Conservation (phyloP, 129 eudicot species). For the Gnaphalium uliginosum region DNA sequence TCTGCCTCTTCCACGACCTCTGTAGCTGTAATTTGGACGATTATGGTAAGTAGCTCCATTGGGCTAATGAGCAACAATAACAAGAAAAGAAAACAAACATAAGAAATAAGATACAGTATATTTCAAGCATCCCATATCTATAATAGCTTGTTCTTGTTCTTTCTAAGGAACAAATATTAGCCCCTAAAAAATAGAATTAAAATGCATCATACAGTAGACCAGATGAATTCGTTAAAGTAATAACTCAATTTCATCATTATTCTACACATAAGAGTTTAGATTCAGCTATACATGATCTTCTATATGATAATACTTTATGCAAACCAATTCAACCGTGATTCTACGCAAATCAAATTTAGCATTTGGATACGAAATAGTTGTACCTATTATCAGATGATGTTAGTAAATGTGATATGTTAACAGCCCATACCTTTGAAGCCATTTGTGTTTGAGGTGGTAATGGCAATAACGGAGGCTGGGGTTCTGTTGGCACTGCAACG, state of each 20-base stretch:
- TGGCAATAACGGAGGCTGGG: slow-evolving; percentile 83
- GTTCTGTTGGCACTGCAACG: slow-evolving; percentile 46
- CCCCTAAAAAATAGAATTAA: background rate
- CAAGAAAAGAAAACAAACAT: background rate
- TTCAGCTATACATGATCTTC: no score
- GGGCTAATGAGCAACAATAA: slow-evolving; percentile 33
- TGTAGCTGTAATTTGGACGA: slow-evolving; percentile 50
- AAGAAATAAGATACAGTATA: background rate
- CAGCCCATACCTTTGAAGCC: slow-evolving; percentile 49
- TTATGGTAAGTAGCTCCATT: slow-evolving; percentile 63
- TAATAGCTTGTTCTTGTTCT: background rate
- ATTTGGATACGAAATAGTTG: background rate
- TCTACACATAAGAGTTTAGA: no score
- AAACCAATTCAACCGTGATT: background rate
- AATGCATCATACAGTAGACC: background rate
- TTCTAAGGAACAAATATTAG: background rate
- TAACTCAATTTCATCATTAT: background rate
- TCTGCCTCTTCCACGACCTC: slow-evolving; percentile 94
- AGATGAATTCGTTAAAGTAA: background rate
- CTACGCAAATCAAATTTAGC: background rate
- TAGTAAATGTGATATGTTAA: background rate
- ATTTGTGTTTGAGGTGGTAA: slow-evolving; percentile 57
- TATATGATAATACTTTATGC: background rate
- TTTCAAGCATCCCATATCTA: slow-evolving; percentile 16
- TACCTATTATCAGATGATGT: background rate